A percentile compares a stretch with the other conserved stretches of the same genome.
Evolutionary conservation across 176 grass and related monocot genomes (phyloP).

Genomic region (sorghum (Sorghum bicolor)): Sorghum_bicolor_NCBIv3 NC_012877.2:70501-71000

Average conservation of each 20-base stretch:
- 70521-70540: slow-evolving; percentile 61
- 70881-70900: not conserved
- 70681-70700: not conserved
- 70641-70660: slow-evolving; percentile 85
- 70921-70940: not conserved
- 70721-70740: not conserved
- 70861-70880: not conserved
- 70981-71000: not conserved
- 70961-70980: not conserved
- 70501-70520: not conserved
- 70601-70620: slow-evolving; percentile 61
- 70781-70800: not conserved
- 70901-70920: not conserved
- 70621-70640: slow-evolving; percentile 86
- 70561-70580: slow-evolving; percentile 73
- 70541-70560: slow-evolving; percentile 63
- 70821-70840: not conserved
- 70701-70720: not conserved
- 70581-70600: slow-evolving; percentile 76
- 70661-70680: slow-evolving; percentile 31
- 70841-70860: not conserved
- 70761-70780: slow-evolving; percentile 39
- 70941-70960: not conserved
- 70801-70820: not conserved
- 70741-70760: slow-evolving; percentile 30